phyloP scores from a whole-genome alignment of 2,329 filamentous ascomycete species.

The Myriosclerotinia curreyana region DNA sequence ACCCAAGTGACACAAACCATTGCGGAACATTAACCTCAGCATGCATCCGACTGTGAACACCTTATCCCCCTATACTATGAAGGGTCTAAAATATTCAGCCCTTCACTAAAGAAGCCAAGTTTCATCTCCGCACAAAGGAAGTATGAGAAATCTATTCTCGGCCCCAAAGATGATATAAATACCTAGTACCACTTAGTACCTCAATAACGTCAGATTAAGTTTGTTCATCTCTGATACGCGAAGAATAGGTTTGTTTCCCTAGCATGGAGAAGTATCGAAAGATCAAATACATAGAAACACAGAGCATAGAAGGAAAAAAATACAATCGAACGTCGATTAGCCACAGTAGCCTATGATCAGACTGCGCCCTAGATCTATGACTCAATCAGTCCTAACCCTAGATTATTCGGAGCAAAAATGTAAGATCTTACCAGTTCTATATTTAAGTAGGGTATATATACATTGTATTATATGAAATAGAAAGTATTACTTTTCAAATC shows the following conservation, averaged over 20 bases:
- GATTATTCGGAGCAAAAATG: no score
- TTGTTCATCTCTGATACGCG: not conserved
- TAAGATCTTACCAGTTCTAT: no score
- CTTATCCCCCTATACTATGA: not conserved
- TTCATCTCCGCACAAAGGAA: not conserved
- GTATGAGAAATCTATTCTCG: not conserved
- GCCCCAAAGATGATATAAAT: not conserved
- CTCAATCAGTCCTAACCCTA: not conserved
- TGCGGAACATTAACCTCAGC: not conserved
- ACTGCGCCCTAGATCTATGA: constrained; percentile 6
- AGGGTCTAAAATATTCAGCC: not conserved
- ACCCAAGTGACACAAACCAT: not conserved
- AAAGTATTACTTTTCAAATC: not conserved
- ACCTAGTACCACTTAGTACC: constrained; percentile 10
- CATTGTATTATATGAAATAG: not conserved
- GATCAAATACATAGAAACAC: no score
- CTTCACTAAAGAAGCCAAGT: not conserved
- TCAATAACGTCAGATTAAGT: not conserved
- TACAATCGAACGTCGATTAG: not conserved
- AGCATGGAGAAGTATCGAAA: no score
- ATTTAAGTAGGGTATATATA: no score
- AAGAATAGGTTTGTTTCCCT: not conserved
- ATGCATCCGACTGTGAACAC: not conserved
- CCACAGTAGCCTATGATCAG: not conserved
- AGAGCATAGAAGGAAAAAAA: not conserved